Conservation (phyloP, 331 rosid species). For the Quercus phellos region DNA sequence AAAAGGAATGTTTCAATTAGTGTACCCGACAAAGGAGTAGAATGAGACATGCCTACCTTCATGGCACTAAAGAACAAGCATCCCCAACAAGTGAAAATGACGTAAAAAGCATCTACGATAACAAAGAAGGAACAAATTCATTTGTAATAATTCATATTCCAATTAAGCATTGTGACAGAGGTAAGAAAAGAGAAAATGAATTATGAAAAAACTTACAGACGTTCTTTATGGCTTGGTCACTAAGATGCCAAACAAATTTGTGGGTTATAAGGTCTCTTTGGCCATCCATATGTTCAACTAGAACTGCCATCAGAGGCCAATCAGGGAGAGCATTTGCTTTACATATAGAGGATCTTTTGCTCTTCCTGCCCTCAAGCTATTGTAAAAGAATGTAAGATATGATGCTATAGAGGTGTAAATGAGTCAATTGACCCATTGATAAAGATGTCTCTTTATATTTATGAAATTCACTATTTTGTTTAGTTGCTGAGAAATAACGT, state of each 20-base stretch:
- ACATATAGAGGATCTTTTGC: slow-evolving; percentile 38
- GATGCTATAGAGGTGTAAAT: background rate
- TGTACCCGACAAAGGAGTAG: background rate
- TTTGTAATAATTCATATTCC: background rate
- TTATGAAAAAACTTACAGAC: slow-evolving; percentile 60
- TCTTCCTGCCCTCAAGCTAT: slow-evolving; percentile 34
- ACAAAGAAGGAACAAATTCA: background rate
- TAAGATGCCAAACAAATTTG: slow-evolving; percentile 77
- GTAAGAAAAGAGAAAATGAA: background rate
- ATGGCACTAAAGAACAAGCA: slow-evolving; percentile 80
- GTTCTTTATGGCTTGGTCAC: slow-evolving; percentile 72
- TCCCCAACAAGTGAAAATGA: slow-evolving; percentile 88
- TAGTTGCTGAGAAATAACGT: background rate
- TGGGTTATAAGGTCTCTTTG: slow-evolving; percentile 58
- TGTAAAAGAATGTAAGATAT: background rate
- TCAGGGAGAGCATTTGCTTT: slow-evolving; percentile 76
- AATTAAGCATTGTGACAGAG: background rate
- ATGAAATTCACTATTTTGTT: background rate
- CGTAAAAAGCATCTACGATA: slow-evolving; percentile 61
- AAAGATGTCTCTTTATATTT: no score
- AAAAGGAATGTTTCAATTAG: background rate
- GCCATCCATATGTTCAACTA: slow-evolving; percentile 75
- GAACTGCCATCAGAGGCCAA: slow-evolving; percentile 74
- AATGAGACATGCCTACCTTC: slow-evolving; percentile 45
- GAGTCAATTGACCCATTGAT: no score